A percentile compares a stretch with the other conserved stretches of the same genome.
Conservation (phyloP, 768 basidiomycete species). For the Mycena vitilis region DNA sequence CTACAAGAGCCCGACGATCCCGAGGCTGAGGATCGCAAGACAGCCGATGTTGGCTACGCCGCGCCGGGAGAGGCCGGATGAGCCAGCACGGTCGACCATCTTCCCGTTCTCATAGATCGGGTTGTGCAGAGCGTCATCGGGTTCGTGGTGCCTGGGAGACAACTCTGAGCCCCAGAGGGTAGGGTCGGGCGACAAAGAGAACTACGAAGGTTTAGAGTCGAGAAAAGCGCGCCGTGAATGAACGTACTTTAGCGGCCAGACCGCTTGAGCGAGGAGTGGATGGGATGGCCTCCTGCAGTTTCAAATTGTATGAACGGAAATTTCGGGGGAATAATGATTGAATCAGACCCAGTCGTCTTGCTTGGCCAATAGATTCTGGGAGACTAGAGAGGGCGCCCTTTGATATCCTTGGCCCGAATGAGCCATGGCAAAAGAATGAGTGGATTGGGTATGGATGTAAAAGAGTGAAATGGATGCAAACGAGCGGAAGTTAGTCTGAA, state of each 20-base stretch:
- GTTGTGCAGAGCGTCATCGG: conserved; percentile 78
- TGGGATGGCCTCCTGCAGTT: background rate
- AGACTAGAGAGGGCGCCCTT: background rate
- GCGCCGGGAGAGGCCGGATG: conserved; percentile 48
- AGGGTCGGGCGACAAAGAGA: conserved; percentile 79
- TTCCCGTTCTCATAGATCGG: conserved; percentile 52
- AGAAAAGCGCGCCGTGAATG: background rate
- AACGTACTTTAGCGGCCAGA: too few relatives aligned
- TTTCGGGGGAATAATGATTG: background rate
- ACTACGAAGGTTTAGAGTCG: conserved; percentile 51
- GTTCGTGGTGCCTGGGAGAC: conserved; percentile 64
- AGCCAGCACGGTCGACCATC: conserved; percentile 68
- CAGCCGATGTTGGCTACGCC: conserved; percentile 19
- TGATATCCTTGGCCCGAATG: background rate
- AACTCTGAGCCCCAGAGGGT: conserved; percentile 76
- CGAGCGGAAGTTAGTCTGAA: too few relatives aligned
- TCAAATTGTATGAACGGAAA: background rate
- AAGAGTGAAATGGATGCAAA: background rate
- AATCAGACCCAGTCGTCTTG: conserved; percentile 4
- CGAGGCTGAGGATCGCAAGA: conserved; percentile 63
- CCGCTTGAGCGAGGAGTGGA: background rate
- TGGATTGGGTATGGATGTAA: background rate
- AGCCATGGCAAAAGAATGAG: conserved; percentile 7
- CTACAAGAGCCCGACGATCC: conserved; percentile 71
- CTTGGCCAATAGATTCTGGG: conserved; percentile 4